A percentile compares a stretch with the other conserved stretches of the same genome.
Conservation (phyloP, 148 eudicot species). For the Chenopodium berlandieri region DNA sequence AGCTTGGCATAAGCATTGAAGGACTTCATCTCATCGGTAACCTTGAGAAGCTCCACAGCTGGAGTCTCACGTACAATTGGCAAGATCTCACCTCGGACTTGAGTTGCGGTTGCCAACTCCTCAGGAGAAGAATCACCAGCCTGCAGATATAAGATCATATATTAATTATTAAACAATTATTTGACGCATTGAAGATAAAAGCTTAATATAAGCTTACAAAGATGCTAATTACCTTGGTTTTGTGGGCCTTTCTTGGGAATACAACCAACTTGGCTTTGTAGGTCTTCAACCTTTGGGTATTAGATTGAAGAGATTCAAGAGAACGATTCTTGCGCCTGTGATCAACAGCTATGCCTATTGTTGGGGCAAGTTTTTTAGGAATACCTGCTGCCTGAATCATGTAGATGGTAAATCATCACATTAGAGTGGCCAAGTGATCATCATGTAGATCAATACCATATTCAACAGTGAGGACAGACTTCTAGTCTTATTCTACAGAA, state of each 20-base stretch:
- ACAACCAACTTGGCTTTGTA: slow-evolving; percentile 80
- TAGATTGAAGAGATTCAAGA: slow-evolving; percentile 58
- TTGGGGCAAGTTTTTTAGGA: slow-evolving; percentile 66
- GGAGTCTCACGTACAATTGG: slow-evolving; percentile 37
- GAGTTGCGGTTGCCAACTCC: slow-evolving; percentile 48
- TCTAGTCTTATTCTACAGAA: not conserved
- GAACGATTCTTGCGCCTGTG: slow-evolving; percentile 72
- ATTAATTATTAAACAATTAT: not conserved
- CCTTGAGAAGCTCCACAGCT: slow-evolving; percentile 47
- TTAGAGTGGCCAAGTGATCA: not conserved
- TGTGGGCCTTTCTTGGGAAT: slow-evolving; percentile 58
- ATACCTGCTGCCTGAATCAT: slow-evolving; percentile 65
- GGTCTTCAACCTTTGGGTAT: slow-evolving; percentile 73
- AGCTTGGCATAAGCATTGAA: slow-evolving; percentile 54
- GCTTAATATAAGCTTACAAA: not conserved
- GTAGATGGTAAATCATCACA: not conserved
- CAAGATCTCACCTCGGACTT: slow-evolving; percentile 50
- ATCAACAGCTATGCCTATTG: slow-evolving; percentile 72
- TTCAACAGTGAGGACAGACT: not conserved
- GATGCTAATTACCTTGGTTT: slow-evolving; percentile 46
- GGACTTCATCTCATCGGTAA: slow-evolving; percentile 53
- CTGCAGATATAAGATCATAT: slow-evolving; percentile 40
- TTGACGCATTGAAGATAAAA: not conserved
- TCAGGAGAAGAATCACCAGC: slow-evolving; percentile 64
- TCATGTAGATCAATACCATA: not conserved